Evolutionary conservation across 2,329 filamentous ascomycete genomes (phyloP).

Genomic region (Atkinsonella hypoxylon): DNA sequence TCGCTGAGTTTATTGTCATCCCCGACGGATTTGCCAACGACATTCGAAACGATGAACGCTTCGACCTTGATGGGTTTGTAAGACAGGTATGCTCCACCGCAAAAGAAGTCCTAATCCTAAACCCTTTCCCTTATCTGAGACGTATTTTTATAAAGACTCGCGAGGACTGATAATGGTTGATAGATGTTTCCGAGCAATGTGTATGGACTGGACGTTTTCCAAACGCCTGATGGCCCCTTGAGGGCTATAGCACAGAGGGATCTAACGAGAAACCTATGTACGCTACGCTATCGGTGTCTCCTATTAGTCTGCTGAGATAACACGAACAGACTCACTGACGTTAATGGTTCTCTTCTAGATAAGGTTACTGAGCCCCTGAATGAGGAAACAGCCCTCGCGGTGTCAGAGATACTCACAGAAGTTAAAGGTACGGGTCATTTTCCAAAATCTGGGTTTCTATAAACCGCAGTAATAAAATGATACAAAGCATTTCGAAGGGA

Average conservation of each 20-base stretch:
- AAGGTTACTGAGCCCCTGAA: not conserved
- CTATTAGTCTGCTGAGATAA: not conserved
- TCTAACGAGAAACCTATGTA: not conserved
- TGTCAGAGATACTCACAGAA: not conserved
- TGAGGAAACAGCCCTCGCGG: not conserved
- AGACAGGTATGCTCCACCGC: not conserved
- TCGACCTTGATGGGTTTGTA: not conserved
- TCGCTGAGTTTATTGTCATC: not conserved
- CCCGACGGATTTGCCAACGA: not conserved
- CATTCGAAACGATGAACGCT: constrained; percentile 1
- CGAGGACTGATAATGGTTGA: not conserved
- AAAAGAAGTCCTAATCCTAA: too few relatives aligned
- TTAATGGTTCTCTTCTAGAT: not conserved
- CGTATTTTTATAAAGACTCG: not conserved
- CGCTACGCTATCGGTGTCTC: not conserved
- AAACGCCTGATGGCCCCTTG: not conserved
- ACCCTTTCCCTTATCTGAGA: not conserved
- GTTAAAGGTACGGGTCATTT: not conserved
- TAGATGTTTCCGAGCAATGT: not conserved
- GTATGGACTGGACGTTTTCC: not conserved
- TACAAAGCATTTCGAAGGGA: too few relatives aligned
- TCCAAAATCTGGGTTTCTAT: not conserved
- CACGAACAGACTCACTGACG: not conserved
- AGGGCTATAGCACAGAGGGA: not conserved
- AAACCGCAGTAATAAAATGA: not conserved